A percentile compares a stretch with the other conserved stretches of the same genome.
Evolutionary conservation across 1,284 basidiomycete species (phyloP).

Genomic region (Jaminaea rosea): DNA sequence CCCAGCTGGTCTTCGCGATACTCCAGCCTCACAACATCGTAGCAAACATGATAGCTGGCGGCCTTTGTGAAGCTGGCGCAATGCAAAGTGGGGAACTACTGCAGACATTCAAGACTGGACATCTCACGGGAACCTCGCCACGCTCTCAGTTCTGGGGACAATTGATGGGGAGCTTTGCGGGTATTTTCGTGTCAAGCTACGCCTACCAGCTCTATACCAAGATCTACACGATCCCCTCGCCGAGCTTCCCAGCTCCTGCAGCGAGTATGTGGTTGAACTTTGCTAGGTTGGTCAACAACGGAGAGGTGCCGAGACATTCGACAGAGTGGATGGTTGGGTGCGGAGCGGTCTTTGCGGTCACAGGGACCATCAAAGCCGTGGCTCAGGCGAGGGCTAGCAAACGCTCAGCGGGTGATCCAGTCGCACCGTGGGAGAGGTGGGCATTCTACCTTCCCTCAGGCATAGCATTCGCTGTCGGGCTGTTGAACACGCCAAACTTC

Average conservation of each 20-base stretch:
- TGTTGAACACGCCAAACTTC: slow-evolving; percentile 91
- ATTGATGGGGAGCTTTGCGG: slow-evolving; percentile 55
- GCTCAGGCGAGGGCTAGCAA: slow-evolving; percentile 44
- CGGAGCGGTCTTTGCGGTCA: slow-evolving; percentile 52
- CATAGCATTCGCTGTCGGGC: slow-evolving; percentile 55
- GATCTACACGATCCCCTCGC: slow-evolving; percentile 66
- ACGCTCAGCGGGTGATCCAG: slow-evolving; percentile 20
- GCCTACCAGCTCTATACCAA: slow-evolving; percentile 71
- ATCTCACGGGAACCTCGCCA: slow-evolving; percentile 57
- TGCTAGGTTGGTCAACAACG: slow-evolving; percentile 72
- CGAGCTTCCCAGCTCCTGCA: slow-evolving; percentile 84
- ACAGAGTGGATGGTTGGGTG: slow-evolving; percentile 70
- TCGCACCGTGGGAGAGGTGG: slow-evolving; percentile 9
- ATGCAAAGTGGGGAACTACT: slow-evolving; percentile 95
- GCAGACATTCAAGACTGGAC: slow-evolving; percentile 94
- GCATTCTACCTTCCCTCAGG: slow-evolving; percentile 23
- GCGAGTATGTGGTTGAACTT: slow-evolving; percentile 74
- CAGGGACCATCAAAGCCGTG: slow-evolving; percentile 57
- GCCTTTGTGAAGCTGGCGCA: slow-evolving; percentile 89
- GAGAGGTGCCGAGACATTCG: slow-evolving; percentile 68
- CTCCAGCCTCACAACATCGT: slow-evolving; percentile 78
- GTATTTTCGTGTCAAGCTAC: slow-evolving; percentile 76
- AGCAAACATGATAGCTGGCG: slow-evolving; percentile 91
- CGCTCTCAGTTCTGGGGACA: slow-evolving; percentile 48
- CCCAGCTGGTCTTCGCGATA: slow-evolving; percentile 84